A percentile compares a stretch with the other conserved stretches of the same genome.
These are phyloP conservation scores for Peronospora farinosa DNA, from an alignment of 352 stramenopile genomes.

Conservation along the genomic window DNA sequence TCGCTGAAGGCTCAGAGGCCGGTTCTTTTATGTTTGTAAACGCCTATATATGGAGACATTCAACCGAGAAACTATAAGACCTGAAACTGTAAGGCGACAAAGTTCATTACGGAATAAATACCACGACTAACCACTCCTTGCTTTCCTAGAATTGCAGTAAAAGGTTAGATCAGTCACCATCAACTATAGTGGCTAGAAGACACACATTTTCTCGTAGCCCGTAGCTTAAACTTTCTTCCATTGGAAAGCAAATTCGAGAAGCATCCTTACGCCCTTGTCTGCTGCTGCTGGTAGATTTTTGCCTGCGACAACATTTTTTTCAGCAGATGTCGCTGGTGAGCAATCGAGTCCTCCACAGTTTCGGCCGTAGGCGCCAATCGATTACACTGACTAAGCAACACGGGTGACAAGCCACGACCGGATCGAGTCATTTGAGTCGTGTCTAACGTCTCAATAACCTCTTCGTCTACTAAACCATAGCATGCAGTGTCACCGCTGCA, in stretches of 20 bases:
- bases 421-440: constrained; percentile 34
- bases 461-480: constrained; percentile 35
- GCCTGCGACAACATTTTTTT: constrained; percentile 61
- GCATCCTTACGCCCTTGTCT: constrained; percentile 16
- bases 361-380: constrained; percentile 25
- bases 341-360: constrained; percentile 55
- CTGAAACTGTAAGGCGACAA: no score
- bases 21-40: no score
- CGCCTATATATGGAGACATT: no score
- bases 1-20: no score
- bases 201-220: constrained; percentile 14
- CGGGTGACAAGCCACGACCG: constrained; percentile 4
- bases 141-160: constrained; percentile 2
- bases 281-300: constrained; percentile 34
- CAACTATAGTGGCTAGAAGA: constrained; percentile 9
- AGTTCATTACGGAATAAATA: constrained; percentile 30
- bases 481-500: constrained; percentile 23
- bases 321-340: constrained; percentile 53
- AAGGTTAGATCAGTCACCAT: not conserved
- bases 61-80: not conserved
- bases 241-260: constrained; percentile 19
- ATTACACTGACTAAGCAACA: constrained; percentile 8
- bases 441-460: constrained; percentile 35
- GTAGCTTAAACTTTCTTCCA: constrained; percentile 19
- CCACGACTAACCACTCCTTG: constrained; percentile 19